phyloP scores from a whole-genome alignment of 2,329 filamentous ascomycete species.

The Bipolaris zeicola region DNA sequence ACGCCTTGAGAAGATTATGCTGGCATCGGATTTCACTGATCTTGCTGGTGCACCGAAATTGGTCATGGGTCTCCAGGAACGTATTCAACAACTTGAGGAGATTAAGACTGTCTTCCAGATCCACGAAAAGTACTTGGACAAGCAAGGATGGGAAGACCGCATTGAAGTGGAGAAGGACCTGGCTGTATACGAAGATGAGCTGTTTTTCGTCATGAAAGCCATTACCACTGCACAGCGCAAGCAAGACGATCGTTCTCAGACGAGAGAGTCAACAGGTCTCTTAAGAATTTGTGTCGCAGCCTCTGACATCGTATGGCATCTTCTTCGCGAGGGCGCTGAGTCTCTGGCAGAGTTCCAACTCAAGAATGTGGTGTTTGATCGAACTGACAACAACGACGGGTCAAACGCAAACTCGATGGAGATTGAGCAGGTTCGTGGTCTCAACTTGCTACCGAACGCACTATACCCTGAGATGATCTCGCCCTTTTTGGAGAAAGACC shows the following conservation, averaged over 20 bases:
- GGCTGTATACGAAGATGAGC: conserved; percentile 87
- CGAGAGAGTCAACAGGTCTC: conserved; percentile 75
- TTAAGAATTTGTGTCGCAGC: conserved; percentile 93
- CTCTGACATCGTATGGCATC: conserved; percentile 94
- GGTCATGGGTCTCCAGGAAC: conserved; percentile 87
- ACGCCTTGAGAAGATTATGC: conserved; percentile 96
- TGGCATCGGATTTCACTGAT: conserved; percentile 98
- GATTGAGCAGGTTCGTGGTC: conserved; percentile 82
- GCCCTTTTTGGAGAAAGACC: conserved; percentile 75
- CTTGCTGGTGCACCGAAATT: conserved; percentile 90
- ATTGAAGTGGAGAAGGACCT: conserved; percentile 88
- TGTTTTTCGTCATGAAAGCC: conserved; percentile 99
- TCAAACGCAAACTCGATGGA: conserved; percentile 93
- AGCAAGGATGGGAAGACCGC: conserved; percentile 88
- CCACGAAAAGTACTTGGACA: conserved; percentile 84
- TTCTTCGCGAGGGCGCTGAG: conserved; percentile 84
- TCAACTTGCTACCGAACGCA: conserved; percentile 88
- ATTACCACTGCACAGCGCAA: conserved; percentile 96
- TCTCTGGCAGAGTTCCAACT: conserved; percentile 93
- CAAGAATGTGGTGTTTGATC: conserved; percentile 87
- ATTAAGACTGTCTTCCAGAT: conserved; percentile 97
- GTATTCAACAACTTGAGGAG: conserved; percentile 90
- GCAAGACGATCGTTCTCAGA: conserved; percentile 66
- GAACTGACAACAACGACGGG: conserved; percentile 95
- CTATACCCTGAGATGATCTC: conserved; percentile 96